Evolutionary conservation across 257 asterid genomes (phyloP), one percentile per base, ranked within the genome.

Genomic region (Salvia splendens): DNA sequence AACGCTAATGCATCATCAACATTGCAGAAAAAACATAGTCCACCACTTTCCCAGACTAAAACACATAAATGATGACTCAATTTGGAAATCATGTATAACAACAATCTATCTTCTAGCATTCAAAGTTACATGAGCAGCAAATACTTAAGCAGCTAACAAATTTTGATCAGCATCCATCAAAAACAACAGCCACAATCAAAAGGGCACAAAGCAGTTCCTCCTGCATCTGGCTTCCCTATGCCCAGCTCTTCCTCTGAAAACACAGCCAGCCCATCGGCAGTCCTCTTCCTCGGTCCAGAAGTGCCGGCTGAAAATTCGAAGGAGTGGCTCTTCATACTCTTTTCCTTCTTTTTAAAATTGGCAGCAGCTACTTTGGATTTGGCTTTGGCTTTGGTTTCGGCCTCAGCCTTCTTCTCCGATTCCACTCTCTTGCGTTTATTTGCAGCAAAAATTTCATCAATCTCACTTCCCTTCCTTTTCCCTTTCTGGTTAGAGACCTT

Each of bases 161-260:
- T 0, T 60, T 51, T 17, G 11, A 41, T 40, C 12, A 0, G 24
- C 20, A 33, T 11, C 12, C 12, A 74, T 83, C 85, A 91, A 73
- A 91, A 88, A 80, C 96, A 91, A 61, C 96, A 91, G 35, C 76
- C 73, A 52, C 97, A 91, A 68, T 88, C 91, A 76, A 91, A 91
- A 1, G 96, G 97, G 63, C 95, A 88, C 43, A 83, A 70, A 67
- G 59, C 57, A 48, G 91, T 85, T 71, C 88, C 93, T 73, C 97
- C 96, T 35, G 88, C 90, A 30, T 80, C 79, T 6, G 79, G 8
- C 15, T 75, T 86, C 54, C 85, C 84, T 40, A 88, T 14, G 12
- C 96, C 89, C 79, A 90, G 68, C 69, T 88, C 97, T 68, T 84
- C 97, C 62, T 84, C 96, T 0, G 89, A 80, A 73, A 81, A 91